Conservation (phyloP, 2,329 filamentous ascomycete genomes). For the Aspergillus fumigatiaffinis region DNA sequence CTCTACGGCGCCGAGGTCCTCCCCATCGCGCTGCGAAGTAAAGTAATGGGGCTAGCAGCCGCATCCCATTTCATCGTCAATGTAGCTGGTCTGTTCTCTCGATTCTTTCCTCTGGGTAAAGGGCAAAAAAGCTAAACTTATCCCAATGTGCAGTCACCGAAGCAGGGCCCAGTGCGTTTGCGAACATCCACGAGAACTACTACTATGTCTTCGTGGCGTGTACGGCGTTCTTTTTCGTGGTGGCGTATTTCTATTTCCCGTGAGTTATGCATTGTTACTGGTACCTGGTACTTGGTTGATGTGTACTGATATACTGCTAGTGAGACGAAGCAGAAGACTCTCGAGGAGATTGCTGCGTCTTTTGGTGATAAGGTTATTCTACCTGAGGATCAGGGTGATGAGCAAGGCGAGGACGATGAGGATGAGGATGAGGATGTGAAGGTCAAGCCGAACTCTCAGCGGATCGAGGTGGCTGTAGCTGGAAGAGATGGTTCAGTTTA, state of each 20-base stretch:
- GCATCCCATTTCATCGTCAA: constrained; percentile 55
- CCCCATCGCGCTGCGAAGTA: constrained; percentile 51
- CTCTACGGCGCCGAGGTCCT: constrained; percentile 55
- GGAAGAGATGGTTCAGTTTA: neutral
- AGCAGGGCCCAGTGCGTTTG: constrained; percentile 54
- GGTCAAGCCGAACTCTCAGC: constrained; percentile 13
- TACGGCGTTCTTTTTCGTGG: constrained; percentile 47
- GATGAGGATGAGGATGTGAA: constrained; percentile 21
- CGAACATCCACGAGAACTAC: constrained; percentile 56
- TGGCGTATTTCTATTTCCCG: constrained; percentile 56
- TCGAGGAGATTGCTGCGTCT: constrained; percentile 48
- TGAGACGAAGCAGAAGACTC: constrained; percentile 47
- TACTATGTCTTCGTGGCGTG: constrained; percentile 59
- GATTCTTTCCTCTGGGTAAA: neutral
- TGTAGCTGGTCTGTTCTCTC: constrained; percentile 39
- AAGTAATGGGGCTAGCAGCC: constrained; percentile 54
- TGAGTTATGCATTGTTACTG: constrained; percentile 22
- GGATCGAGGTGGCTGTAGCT: constrained; percentile 9
- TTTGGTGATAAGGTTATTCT: constrained; percentile 47
- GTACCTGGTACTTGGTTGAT: neutral
- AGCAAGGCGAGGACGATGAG: constrained; percentile 4
- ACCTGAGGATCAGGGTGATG: constrained; percentile 21
- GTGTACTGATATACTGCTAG: constrained; percentile 17
- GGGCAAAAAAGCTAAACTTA: neutral
- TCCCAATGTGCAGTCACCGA: constrained; percentile 41